Evolutionary conservation across 345 rosid genomes (phyloP).

Genomic region (Dimocarpus longan): DNA sequence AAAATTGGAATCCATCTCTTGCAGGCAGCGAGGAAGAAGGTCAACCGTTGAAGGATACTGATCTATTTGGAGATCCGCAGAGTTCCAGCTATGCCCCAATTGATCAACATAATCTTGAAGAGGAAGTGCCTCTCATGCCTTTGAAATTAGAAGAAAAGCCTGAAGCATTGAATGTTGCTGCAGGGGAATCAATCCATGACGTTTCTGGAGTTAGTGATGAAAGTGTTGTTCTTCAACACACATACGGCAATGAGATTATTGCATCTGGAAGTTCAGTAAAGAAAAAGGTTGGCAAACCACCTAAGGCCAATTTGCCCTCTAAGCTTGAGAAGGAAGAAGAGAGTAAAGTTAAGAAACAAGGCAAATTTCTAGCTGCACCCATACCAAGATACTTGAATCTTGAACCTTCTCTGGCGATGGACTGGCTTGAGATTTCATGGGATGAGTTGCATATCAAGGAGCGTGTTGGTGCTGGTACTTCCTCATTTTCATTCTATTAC

Average conservation of each 20-base stretch:
- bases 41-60: constrained; percentile 28
- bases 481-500: constrained; percentile 16
- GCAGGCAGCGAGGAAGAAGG: constrained; percentile 38
- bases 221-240: constrained; percentile 24
- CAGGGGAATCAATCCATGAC: constrained; percentile 29
- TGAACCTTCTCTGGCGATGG: constrained; percentile 96
- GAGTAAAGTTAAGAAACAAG: constrained; percentile 38
- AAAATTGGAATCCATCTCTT: constrained; percentile 20
- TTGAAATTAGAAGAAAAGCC: constrained; percentile 30
- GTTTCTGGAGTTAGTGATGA: constrained; percentile 36
- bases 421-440: constrained; percentile 97
- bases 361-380: constrained; percentile 41
- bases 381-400: constrained; percentile 66
- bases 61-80: constrained; percentile 26
- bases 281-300: constrained; percentile 36
- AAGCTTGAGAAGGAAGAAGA: constrained; percentile 45
- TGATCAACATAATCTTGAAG: constrained; percentile 35
- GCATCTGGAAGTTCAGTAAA: constrained; percentile 32
- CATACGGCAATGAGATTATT: constrained; percentile 42
- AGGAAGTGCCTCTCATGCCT: constrained; percentile 39
- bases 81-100: constrained; percentile 26
- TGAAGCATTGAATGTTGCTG: constrained; percentile 29
- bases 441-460: constrained; percentile 88
- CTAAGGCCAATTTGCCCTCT: constrained; percentile 33
- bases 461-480: constrained; percentile 92